Percentiles rank a stretch among this genome's conserved stretches.
These are phyloP conservation scores for Talaromyces atroroseus DNA, from an alignment of 2,329 filamentous ascomycete species.

Conservation along the genomic window DNA sequence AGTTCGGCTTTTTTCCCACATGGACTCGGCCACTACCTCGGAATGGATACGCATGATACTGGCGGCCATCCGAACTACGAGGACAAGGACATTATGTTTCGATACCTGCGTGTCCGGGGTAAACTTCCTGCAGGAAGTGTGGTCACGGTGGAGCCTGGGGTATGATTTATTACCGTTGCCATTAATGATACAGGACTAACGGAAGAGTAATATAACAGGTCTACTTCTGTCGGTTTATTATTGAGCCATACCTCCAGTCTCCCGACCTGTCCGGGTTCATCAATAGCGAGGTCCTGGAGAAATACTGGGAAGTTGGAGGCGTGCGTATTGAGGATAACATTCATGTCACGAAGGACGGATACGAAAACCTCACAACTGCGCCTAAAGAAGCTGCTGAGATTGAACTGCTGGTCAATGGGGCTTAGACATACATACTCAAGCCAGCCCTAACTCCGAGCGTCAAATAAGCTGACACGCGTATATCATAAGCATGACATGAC, in stretches of 20 bases:
- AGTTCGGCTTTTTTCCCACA: constrained; percentile 89
- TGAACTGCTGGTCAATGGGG: constrained; percentile 32
- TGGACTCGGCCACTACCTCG: constrained; percentile 83
- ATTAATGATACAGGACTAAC: background rate
- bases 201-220: constrained; percentile 48
- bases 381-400: constrained; percentile 68
- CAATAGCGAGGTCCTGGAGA: constrained; percentile 63
- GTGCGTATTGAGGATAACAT: constrained; percentile 92
- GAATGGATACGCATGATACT: constrained; percentile 88
- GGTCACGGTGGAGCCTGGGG: constrained; percentile 90
- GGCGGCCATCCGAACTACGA: constrained; percentile 71
- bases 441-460: too few species aligned
- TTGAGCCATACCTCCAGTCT: constrained; percentile 70
- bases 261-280: constrained; percentile 71
- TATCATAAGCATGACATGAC: too few species aligned
- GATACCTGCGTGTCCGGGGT: constrained; percentile 75
- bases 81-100: constrained; percentile 79
- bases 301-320: constrained; percentile 84
- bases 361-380: constrained; percentile 76
- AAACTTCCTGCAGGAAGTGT: constrained; percentile 71
- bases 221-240: constrained; percentile 88
- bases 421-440: too few species aligned
- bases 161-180: constrained; percentile 39
- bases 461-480: too few species aligned
- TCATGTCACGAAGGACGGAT: constrained; percentile 68